These are phyloP conservation scores for Corchorus capsularis DNA, from an alignment of 345 rosid genomes.

Conservation along the genomic window DNA sequence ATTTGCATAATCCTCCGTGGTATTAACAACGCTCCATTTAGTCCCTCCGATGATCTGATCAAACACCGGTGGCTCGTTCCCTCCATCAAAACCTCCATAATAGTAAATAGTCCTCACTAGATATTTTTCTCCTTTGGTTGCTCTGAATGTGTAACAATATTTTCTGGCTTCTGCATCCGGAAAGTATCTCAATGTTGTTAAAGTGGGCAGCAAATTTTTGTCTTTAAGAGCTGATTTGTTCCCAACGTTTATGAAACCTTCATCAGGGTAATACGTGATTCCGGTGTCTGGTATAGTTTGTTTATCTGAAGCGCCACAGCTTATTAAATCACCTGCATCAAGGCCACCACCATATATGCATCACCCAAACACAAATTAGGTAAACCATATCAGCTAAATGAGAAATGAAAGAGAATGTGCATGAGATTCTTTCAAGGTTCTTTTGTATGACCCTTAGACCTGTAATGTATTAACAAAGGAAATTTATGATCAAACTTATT, in stretches of 20 bases:
- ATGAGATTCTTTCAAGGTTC: no score
- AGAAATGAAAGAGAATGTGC: background rate
- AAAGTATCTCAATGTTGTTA: slow-evolving; percentile 73
- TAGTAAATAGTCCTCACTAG: slow-evolving; percentile 69
- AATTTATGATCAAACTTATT: no score
- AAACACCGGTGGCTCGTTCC: slow-evolving; percentile 74
- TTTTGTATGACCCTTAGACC: no score
- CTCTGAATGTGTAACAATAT: slow-evolving; percentile 64
- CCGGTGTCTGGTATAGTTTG: slow-evolving; percentile 24
- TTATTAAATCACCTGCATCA: slow-evolving; percentile 56
- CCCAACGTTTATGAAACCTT: slow-evolving; percentile 62
- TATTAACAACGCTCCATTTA: slow-evolving; percentile 77
- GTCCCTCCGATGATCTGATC: slow-evolving; percentile 82
- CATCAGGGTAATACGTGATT: slow-evolving; percentile 60
- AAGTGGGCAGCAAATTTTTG: slow-evolving; percentile 47
- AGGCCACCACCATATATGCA: background rate
- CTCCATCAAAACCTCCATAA: slow-evolving; percentile 81
- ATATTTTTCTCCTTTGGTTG: slow-evolving; percentile 60
- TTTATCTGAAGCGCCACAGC: slow-evolving; percentile 53
- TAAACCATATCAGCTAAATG: background rate
- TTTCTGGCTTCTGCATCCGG: slow-evolving; percentile 59
- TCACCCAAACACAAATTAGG: background rate
- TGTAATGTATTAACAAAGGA: no score
- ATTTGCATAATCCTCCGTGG: slow-evolving; percentile 70
- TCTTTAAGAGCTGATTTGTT: slow-evolving; percentile 49